Evolutionary conservation across 108 stramenopile genomes (phyloP).

Genomic region (Nitzschia sp.): DNA sequence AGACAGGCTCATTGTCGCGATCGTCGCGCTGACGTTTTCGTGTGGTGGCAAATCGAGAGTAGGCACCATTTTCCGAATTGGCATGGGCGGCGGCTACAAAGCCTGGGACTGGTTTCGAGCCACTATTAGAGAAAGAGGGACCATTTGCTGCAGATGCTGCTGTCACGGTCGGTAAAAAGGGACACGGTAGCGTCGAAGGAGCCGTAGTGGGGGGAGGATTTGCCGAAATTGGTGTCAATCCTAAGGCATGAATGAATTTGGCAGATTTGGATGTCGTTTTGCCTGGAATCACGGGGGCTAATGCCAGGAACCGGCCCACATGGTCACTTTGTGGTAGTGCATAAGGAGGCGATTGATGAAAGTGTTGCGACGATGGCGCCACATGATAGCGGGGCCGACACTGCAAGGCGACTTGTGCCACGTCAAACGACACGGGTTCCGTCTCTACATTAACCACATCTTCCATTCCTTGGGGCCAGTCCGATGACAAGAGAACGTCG

Average conservation of each 20-base stretch:
- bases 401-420: slow-evolving; percentile 69
- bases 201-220: slow-evolving; percentile 26
- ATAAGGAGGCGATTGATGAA: slow-evolving; percentile 52
- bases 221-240: slow-evolving; percentile 66
- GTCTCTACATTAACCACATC: slow-evolving; percentile 37
- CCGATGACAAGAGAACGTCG: slow-evolving; percentile 70
- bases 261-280: slow-evolving; percentile 49
- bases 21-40: slow-evolving; percentile 27
- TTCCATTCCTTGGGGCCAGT: slow-evolving; percentile 88
- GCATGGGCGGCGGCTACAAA: not conserved
- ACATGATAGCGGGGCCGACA: slow-evolving; percentile 81
- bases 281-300: slow-evolving; percentile 53
- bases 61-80: not conserved
- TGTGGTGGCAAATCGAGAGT: slow-evolving; percentile 36
- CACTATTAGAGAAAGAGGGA: not conserved
- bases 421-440: slow-evolving; percentile 64
- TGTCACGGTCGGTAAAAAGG: slow-evolving; percentile 51
- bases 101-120: not conserved
- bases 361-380: slow-evolving; percentile 41
- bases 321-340: slow-evolving; percentile 40
- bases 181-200: slow-evolving; percentile 52
- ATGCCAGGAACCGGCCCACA: slow-evolving; percentile 73
- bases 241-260: slow-evolving; percentile 89
- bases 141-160: not conserved
- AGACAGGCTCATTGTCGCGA: slow-evolving; percentile 28